Evolutionary conservation across 306 rosid genomes (phyloP), one percentile per base, ranked within the genome.

Genomic region (Hippophae rhamnoides): DNA sequence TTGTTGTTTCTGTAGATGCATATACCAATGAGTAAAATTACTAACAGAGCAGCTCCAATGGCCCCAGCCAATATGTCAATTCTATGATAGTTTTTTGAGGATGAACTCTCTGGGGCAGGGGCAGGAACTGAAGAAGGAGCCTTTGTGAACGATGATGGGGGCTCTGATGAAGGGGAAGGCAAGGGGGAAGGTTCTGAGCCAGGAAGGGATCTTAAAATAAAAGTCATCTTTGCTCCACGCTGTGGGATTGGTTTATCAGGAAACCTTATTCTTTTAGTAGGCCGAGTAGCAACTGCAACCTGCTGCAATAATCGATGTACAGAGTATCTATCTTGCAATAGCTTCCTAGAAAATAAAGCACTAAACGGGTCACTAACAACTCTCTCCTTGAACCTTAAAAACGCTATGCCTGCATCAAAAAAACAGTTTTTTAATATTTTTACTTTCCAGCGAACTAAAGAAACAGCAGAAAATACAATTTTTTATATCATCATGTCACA

Each of bases 331-430:
- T 52, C 57, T 65, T 47, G 78, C 55, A 49, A 68, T 45, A 47
- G 26, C 56, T 66, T 69, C 75, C 95, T 84, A 61, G 62, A 68
- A 76, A 76, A 68, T 58, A 90, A 77, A 81, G 95, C 84, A 44
- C 69, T 83, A 61, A 79, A 87, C 9, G 97, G 97, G 55, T 90
- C 97, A 61, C 76, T 82, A 51, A 60, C 72, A 12, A 90, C 71
- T 61, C 82, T 73, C 41, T 87, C 78, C 75, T 70, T 81, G 61
- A 90, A 81, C 76, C 76, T 87, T 84, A 90, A 57, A 59, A 90
- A 85, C 62, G 89, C 81, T 76, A 82, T 77, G 81, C 95, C 97
- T 90, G 69, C 76, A 64, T 69, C 69, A 3, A 62, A 72, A 75
- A 57, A 56, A 13, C 38, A 13, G 50, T 41, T 52, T 69, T 61